These are phyloP conservation scores for Tieghemiomyces parasiticus DNA, from an alignment of 192 early-diverging fungal genomes.

Conservation along the genomic window DNA sequence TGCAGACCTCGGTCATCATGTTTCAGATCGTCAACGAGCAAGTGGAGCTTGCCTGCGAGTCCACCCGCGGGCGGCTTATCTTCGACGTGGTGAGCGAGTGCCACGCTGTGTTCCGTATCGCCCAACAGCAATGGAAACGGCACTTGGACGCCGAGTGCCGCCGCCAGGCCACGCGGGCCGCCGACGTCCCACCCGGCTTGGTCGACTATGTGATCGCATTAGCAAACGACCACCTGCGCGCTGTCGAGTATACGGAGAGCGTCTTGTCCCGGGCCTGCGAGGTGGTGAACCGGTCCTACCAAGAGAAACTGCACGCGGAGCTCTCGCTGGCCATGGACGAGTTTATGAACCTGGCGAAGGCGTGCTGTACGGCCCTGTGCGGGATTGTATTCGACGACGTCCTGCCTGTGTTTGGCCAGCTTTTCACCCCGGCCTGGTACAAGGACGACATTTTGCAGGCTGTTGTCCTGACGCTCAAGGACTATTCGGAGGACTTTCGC, in stretches of 20 bases:
- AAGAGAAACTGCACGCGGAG: slow-evolving; percentile 41
- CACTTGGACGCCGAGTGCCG: slow-evolving; percentile 58
- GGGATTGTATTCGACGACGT: slow-evolving; percentile 79
- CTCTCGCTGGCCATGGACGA: slow-evolving; percentile 69
- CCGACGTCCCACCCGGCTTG: slow-evolving; percentile 66
- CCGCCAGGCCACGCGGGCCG: slow-evolving; percentile 61
- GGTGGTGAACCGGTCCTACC: slow-evolving; percentile 39
- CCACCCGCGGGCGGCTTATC: slow-evolving; percentile 78
- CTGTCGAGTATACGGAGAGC: slow-evolving; percentile 79
- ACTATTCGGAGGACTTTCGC: slow-evolving; percentile 83
- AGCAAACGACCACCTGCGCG: slow-evolving; percentile 86
- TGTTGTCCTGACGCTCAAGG: slow-evolving; percentile 86
- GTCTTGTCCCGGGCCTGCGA: slow-evolving; percentile 41
- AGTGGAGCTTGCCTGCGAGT: slow-evolving; percentile 70
- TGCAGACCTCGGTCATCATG: slow-evolving; percentile 70
- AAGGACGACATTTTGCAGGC: slow-evolving; percentile 72
- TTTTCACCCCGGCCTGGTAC: slow-evolving; percentile 85
- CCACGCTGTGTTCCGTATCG: slow-evolving; percentile 63
- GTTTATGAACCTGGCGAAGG: slow-evolving; percentile 74
- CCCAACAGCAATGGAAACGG: slow-evolving; percentile 68
- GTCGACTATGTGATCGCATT: slow-evolving; percentile 93
- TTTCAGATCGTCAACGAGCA: slow-evolving; percentile 99
- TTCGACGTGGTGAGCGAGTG: slow-evolving; percentile 75
- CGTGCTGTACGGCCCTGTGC: slow-evolving; percentile 55
- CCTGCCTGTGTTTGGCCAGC: slow-evolving; percentile 46